These are phyloP conservation scores for Cyberlindnera amylophila DNA, from an alignment of 805 yeast species.

Conservation along the genomic window DNA sequence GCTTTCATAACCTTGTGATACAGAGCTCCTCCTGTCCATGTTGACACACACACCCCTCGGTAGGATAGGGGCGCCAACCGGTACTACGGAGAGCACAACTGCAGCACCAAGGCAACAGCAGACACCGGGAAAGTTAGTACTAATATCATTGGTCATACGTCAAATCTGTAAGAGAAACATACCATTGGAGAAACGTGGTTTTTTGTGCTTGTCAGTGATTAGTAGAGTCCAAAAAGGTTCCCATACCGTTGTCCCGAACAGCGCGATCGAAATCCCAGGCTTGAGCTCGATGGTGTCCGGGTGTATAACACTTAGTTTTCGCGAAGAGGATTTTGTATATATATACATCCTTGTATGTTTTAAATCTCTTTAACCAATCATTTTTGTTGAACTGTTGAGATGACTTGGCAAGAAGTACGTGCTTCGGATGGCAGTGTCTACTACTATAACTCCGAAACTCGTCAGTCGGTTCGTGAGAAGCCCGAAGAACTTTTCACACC, in stretches of 20 bases:
- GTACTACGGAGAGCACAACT: too few relatives aligned
- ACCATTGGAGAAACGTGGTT: too few relatives aligned
- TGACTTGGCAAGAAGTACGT: constrained; percentile 58
- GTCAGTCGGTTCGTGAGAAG: constrained; percentile 76
- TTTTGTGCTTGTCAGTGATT: too few relatives aligned
- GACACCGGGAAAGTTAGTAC: background rate
- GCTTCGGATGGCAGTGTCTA: constrained; percentile 64
- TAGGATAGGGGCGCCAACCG: too few relatives aligned
- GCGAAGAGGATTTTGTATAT: background rate
- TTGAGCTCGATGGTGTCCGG: constrained; percentile 1
- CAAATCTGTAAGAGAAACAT: too few relatives aligned
- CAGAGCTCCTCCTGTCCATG: too few relatives aligned
- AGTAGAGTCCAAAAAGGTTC: too few relatives aligned
- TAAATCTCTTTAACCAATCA: background rate
- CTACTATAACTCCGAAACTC: constrained; percentile 63
- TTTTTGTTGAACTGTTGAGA: background rate
- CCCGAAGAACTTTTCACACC: constrained; percentile 51
- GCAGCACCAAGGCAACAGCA: background rate
- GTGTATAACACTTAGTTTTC: background rate
- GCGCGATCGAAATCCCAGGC: background rate
- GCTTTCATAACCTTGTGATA: background rate
- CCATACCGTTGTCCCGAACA: background rate
- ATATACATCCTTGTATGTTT: too few relatives aligned
- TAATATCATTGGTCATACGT: background rate
- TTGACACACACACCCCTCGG: too few relatives aligned